Conservation (phyloP, 2,329 filamentous ascomycete species). For the Macroventuria anomochaeta region DNA sequence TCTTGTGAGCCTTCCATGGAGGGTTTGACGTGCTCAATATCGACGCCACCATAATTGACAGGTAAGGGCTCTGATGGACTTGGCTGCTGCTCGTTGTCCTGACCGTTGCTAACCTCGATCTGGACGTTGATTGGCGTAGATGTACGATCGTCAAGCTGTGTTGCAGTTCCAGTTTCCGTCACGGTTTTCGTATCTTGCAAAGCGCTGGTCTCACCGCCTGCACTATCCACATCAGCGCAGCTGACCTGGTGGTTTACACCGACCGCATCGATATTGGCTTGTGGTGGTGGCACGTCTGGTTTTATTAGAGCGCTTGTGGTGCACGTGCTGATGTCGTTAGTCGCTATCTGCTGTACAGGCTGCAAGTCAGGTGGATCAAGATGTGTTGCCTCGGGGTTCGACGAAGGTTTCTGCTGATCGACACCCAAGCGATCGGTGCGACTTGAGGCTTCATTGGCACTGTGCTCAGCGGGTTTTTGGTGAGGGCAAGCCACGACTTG, state of each 20-base stretch:
- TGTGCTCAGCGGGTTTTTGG: constrained; percentile 20
- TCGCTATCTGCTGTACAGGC: constrained; percentile 1
- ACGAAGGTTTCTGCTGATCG: constrained; percentile 21
- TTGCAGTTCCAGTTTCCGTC: not conserved
- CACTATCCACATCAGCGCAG: not conserved
- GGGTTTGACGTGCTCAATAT: not conserved
- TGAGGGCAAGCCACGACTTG: constrained; percentile 25
- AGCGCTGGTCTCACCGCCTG: not conserved
- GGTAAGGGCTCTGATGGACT: not conserved
- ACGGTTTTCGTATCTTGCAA: not conserved
- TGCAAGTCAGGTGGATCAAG: constrained; percentile 20
- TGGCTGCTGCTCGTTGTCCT: not conserved
- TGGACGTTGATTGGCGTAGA: not conserved
- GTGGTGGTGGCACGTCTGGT: not conserved
- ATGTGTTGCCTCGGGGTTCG: constrained; percentile 12
- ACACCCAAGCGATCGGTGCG: constrained; percentile 18
- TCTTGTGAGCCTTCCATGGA: not conserved
- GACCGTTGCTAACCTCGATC: not conserved
- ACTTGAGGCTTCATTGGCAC: constrained; percentile 17
- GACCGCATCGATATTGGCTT: not conserved
- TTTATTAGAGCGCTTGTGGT: not conserved
- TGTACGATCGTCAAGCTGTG: not conserved
- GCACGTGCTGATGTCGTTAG: not conserved
- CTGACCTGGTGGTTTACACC: not conserved
- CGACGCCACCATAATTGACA: not conserved